A percentile compares a stretch with the other conserved stretches of the same genome.
Conservation (phyloP, 179 eudicot species). For the Silene noctiflora region DNA sequence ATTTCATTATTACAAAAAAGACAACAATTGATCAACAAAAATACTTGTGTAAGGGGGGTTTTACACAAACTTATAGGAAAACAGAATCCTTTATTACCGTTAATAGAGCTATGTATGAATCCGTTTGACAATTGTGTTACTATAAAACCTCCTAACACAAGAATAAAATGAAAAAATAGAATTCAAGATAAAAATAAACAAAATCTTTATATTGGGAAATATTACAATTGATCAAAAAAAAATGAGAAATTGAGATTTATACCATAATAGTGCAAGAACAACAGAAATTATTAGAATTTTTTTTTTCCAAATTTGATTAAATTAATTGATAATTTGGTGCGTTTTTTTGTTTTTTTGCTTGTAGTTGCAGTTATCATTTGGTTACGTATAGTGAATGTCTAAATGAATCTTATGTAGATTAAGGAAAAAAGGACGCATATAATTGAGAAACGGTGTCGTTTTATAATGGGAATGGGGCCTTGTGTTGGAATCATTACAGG, state of each 20-base stretch:
- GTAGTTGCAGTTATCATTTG: conserved; percentile 20
- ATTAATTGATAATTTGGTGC: background rate
- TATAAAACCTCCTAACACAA: too few relatives aligned
- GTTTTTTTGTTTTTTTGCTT: background rate
- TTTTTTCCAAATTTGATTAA: background rate
- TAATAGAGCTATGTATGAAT: too few relatives aligned
- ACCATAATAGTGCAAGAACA: background rate
- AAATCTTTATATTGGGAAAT: background rate
- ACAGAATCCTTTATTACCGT: too few relatives aligned
- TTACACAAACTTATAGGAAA: too few relatives aligned
- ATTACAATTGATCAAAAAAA: background rate
- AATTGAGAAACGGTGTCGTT: conserved; percentile 20
- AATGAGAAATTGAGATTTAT: background rate
- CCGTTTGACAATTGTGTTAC: too few relatives aligned
- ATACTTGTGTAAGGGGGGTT: too few relatives aligned
- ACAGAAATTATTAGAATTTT: background rate
- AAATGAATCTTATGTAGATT: background rate
- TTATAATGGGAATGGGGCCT: conserved; percentile 9
- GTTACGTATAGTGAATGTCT: conserved; percentile 7
- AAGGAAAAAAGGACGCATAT: background rate
- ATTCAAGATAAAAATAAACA: background rate
- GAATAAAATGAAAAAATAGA: background rate
- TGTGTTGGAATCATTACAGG: background rate
- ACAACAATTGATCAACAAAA: too few relatives aligned
- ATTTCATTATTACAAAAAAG: background rate